Evolutionary conservation across 2,329 filamentous ascomycete species (phyloP).

Genomic region (Fusarium anthophilum): DNA sequence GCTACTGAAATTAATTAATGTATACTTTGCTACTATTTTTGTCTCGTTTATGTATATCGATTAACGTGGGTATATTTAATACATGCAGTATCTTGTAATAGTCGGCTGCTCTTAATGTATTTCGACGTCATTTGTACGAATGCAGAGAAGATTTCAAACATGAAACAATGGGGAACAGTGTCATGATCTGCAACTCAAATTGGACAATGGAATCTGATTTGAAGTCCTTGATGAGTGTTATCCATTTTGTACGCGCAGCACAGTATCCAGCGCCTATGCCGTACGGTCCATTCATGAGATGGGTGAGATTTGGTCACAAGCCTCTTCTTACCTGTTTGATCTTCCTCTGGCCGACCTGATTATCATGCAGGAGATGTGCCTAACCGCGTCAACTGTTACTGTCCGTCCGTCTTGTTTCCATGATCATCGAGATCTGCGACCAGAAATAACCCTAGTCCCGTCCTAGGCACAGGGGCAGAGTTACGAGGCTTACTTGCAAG

Average conservation of each 20-base stretch:
- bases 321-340: not conserved
- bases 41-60: not conserved
- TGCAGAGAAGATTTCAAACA: not conserved
- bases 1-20: constrained; percentile 1
- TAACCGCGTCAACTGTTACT: not conserved
- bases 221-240: not conserved
- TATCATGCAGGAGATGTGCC: constrained; percentile 9
- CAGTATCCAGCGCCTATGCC: not conserved
- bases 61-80: not conserved
- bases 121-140: constrained; percentile 30
- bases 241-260: not conserved
- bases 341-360: constrained; percentile 2
- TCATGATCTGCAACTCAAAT: constrained; percentile 25
- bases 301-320: constrained; percentile 5
- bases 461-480: constrained; percentile 15
- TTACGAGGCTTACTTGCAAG: not conserved
- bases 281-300: not conserved
- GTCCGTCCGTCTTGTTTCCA: constrained; percentile 22
- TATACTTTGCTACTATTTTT: constrained; percentile 6
- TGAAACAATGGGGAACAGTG: constrained; percentile 28
- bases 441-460: not conserved
- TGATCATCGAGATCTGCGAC: constrained; percentile 31
- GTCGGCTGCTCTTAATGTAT: not conserved
- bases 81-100: not conserved
- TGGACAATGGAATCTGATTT: not conserved